Conservation (phyloP, 192 early-diverging fungal species). For the Jimgerdemannia lactiflua region DNA sequence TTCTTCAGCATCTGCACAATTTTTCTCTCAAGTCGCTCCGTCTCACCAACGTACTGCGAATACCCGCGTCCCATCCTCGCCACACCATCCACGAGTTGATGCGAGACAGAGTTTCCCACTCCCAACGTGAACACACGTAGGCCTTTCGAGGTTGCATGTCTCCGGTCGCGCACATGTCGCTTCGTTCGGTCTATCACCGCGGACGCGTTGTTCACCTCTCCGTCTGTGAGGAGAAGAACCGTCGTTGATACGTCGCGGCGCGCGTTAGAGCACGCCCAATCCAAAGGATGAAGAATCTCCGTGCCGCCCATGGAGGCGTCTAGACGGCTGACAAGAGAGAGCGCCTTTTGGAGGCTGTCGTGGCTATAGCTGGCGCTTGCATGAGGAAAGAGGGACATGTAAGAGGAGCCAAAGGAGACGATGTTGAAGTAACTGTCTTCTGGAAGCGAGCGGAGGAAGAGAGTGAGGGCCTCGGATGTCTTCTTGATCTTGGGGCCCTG, state of each 20-base stretch:
- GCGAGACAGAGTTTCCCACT: conserved; percentile 42
- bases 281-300: conserved; percentile 35
- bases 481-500: conserved; percentile 31
- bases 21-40: conserved; percentile 49
- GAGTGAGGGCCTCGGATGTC: conserved; percentile 32
- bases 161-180: not conserved
- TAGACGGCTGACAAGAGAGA: conserved; percentile 24
- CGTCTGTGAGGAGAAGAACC: conserved; percentile 41
- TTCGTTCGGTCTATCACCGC: conserved; percentile 28
- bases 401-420: conserved; percentile 38
- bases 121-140: conserved; percentile 47
- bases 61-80: conserved; percentile 46
- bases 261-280: conserved; percentile 22
- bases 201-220: conserved; percentile 44
- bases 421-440: conserved; percentile 44
- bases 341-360: conserved; percentile 26
- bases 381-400: conserved; percentile 31
- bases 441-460: conserved; percentile 48
- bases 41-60: conserved; percentile 38
- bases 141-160: not conserved
- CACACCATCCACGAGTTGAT: conserved; percentile 45
- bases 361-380: conserved; percentile 32
- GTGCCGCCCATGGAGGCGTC: conserved; percentile 45
- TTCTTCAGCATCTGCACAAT: conserved; percentile 52
- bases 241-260: conserved; percentile 35